phyloP scores from a whole-genome alignment of 495 filamentous ascomycete species.

The Neurospora africana region DNA sequence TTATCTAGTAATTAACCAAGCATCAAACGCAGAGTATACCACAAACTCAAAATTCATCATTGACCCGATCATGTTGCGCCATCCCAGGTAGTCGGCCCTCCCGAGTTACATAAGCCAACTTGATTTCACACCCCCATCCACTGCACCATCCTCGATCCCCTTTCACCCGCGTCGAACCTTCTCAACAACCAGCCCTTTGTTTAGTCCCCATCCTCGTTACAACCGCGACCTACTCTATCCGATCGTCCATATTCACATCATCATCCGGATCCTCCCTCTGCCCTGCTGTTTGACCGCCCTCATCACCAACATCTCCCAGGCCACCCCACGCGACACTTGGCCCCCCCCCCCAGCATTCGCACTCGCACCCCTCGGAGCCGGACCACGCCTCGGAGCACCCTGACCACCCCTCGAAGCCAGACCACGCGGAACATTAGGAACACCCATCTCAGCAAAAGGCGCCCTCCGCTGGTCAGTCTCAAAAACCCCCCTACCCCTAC shows the following conservation, averaged over 20 bases:
- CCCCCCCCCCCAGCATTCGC: background rate
- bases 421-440: background rate
- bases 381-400: too few species aligned
- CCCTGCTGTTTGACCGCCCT: background rate
- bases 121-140: background rate
- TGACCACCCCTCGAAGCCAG: too few species aligned
- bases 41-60: background rate
- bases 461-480: background rate
- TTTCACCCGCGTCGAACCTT: background rate
- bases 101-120: background rate
- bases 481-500: background rate
- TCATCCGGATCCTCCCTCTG: background rate
- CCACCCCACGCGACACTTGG: background rate
- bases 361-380: background rate
- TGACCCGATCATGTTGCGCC: background rate
- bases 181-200: background rate
- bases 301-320: background rate
- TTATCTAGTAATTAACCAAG: background rate
- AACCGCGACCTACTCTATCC: background rate
- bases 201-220: background rate
- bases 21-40: background rate
- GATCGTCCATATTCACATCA: background rate
- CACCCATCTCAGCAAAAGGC: background rate
- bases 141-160: background rate
- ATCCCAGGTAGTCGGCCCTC: background rate